A percentile compares a stretch with the other conserved stretches of the same genome.
Conservation (phyloP, 139 green algal species). For the Auxenochlorella protothecoides region DNA sequence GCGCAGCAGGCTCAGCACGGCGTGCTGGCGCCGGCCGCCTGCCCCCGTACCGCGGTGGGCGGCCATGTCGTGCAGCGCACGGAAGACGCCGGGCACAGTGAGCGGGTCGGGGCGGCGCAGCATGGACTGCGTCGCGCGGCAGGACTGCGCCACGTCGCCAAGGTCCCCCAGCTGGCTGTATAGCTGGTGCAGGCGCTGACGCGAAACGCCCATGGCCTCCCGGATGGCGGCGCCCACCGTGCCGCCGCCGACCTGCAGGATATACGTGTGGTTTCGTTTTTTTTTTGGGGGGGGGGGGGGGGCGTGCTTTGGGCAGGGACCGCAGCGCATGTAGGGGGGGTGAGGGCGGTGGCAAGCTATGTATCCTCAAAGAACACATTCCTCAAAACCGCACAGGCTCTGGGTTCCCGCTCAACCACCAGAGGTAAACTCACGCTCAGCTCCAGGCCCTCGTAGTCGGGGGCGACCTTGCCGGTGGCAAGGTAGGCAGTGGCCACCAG, state of each 20-base stretch:
- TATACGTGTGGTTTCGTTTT: neutral
- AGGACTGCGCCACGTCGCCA: conserved; percentile 69
- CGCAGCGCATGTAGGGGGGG: too few relatives aligned
- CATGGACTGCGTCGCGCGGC: conserved; percentile 45
- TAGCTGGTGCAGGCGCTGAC: conserved; percentile 46
- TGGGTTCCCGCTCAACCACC: neutral
- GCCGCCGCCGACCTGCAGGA: conserved; percentile 58
- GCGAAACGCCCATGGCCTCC: conserved; percentile 45
- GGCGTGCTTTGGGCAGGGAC: too few relatives aligned
- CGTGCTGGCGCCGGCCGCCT: conserved; percentile 32
- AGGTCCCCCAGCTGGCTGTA: conserved; percentile 67
- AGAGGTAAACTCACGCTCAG: conserved; percentile 7
- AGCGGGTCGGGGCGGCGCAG: conserved; percentile 52
- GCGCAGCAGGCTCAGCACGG: conserved; percentile 51
- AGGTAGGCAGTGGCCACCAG: conserved; percentile 67
- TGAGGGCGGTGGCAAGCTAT: too few relatives aligned
- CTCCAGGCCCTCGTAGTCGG: conserved; percentile 49
- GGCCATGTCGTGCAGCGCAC: conserved; percentile 38
- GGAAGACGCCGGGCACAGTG: conserved; percentile 50
- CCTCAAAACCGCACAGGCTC: too few relatives aligned
- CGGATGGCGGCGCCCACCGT: conserved; percentile 45
- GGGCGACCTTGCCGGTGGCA: conserved; percentile 49
- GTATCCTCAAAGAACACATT: too few relatives aligned
- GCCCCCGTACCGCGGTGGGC: conserved; percentile 29
- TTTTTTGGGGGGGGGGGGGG: too few relatives aligned